Evolutionary conservation across 805 yeast species (phyloP).

Genomic region (Teunomyces panamensis): DNA sequence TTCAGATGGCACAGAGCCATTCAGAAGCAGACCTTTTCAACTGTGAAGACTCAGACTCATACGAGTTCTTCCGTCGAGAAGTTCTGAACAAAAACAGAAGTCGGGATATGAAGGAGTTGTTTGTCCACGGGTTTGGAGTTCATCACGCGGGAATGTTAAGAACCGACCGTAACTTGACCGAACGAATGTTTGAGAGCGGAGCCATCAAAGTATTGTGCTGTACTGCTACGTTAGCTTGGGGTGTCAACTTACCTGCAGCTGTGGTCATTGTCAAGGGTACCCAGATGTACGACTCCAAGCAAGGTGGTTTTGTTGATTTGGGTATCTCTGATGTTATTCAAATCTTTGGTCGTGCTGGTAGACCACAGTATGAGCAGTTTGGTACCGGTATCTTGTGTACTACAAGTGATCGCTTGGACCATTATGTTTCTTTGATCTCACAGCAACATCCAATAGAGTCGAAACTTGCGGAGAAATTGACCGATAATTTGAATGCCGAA

Average conservation of each 20-base stretch:
- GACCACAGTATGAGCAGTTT: constrained; percentile 90
- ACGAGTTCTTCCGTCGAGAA: constrained; percentile 56
- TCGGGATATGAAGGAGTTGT: constrained; percentile 78
- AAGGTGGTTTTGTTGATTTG: constrained; percentile 90
- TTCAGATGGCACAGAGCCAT: constrained; percentile 60
- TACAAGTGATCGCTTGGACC: constrained; percentile 74
- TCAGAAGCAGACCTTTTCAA: constrained; percentile 55
- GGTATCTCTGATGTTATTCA: constrained; percentile 97
- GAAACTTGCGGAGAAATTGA: constrained; percentile 67
- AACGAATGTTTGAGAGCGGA: constrained; percentile 81
- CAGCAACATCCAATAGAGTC: constrained; percentile 98
- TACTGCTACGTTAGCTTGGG: constrained; percentile 99
- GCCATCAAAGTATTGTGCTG: constrained; percentile 87
- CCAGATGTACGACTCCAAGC: constrained; percentile 88
- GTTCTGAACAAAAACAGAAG: constrained; percentile 64
- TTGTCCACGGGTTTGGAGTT: constrained; percentile 79
- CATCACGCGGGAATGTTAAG: constrained; percentile 98
- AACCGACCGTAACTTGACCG: constrained; percentile 84
- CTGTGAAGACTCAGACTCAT: constrained; percentile 21
- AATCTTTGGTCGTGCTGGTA: constrained; percentile 98
- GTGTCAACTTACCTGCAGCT: constrained; percentile 97
- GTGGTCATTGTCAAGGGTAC: constrained; percentile 97
- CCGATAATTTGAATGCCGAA: constrained; percentile 94
- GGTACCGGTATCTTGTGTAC: constrained; percentile 95
- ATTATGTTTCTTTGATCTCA: constrained; percentile 81